Conservation (phyloP, 805 yeast genomes). For the Lachancea sp. region DNA sequence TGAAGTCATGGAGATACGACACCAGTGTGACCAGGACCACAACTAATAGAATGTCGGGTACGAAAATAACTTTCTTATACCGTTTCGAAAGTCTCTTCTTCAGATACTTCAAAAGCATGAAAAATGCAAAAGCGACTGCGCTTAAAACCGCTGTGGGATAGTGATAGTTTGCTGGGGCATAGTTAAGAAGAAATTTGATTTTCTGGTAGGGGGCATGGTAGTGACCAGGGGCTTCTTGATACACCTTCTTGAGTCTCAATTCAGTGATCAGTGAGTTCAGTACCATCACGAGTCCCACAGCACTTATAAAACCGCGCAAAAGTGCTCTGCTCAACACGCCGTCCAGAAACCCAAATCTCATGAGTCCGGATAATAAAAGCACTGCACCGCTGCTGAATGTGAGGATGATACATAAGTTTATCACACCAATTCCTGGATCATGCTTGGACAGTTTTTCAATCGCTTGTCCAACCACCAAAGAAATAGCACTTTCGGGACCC, state of each 20-base stretch:
- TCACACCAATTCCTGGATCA: constrained; percentile 37
- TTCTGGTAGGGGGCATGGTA: constrained; percentile 71
- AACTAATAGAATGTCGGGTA: constrained; percentile 84
- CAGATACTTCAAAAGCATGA: constrained; percentile 39
- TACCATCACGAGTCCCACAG: constrained; percentile 80
- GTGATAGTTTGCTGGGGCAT: constrained; percentile 45
- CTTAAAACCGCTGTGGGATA: constrained; percentile 59
- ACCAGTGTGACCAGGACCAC: constrained; percentile 55
- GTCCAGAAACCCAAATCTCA: constrained; percentile 82
- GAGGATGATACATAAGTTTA: constrained; percentile 59
- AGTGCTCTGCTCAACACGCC: constrained; percentile 71
- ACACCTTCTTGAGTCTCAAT: constrained; percentile 53
- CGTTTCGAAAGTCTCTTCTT: constrained; percentile 35
- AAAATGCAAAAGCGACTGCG: constrained; percentile 39
- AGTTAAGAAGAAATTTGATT: constrained; percentile 45
- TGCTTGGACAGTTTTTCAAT: constrained; percentile 50
- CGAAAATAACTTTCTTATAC: constrained; percentile 45
- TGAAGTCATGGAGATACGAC: constrained; percentile 44
- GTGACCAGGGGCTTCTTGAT: constrained; percentile 43
- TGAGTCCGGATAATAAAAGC: constrained; percentile 64
- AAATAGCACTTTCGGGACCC: constrained; percentile 88
- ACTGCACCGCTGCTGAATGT: constrained; percentile 72
- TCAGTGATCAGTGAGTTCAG: constrained; percentile 67
- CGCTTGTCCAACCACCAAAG: constrained; percentile 75
- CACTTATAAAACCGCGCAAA: constrained; percentile 76